Percentiles rank a stretch among this genome's conserved stretches.
Evolutionary conservation across 306 rosid genomes (phyloP).

Genomic region (Pterocarpus santalinus): DNA sequence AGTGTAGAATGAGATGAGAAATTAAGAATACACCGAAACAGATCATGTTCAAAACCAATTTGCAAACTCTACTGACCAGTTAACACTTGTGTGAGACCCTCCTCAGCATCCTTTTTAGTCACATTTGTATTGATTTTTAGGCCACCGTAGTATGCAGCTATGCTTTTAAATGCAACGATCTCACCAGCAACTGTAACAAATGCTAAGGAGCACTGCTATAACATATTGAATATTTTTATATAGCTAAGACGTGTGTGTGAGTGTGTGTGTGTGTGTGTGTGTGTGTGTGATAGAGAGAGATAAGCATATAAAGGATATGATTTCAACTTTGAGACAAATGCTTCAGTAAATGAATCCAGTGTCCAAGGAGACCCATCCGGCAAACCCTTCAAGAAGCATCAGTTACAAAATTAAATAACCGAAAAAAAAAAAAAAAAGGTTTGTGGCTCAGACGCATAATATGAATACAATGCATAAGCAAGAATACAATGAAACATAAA

Average conservation of each 20-base stretch:
- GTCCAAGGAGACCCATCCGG: conserved; percentile 78
- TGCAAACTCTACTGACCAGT: conserved; percentile 54
- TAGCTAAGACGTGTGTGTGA: background rate
- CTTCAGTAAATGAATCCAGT: conserved; percentile 66
- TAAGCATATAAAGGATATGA: conserved; percentile 76
- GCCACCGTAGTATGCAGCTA: conserved; percentile 88
- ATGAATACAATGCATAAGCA: background rate
- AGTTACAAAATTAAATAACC: background rate
- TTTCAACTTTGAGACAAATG: conserved; percentile 72
- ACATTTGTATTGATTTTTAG: conserved; percentile 78
- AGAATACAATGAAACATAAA: conserved; percentile 6
- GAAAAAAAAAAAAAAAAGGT: background rate
- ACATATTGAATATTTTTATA: background rate
- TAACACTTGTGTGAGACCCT: conserved; percentile 70
- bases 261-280: too few species aligned
- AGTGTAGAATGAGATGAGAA: conserved; percentile 44
- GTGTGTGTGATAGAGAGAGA: conserved; percentile 14
- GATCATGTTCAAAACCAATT: conserved; percentile 27
- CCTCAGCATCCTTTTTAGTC: conserved; percentile 69
- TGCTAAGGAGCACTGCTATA: conserved; percentile 66
- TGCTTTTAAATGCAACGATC: conserved; percentile 79
- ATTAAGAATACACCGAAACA: conserved; percentile 18
- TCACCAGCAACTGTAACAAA: conserved; percentile 63
- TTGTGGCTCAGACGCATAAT: conserved; percentile 2
- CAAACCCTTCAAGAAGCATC: conserved; percentile 60